Base-by-base conservation (phyloP, 208 protist genomes). In the Crithidia acanthocephali region DNA sequence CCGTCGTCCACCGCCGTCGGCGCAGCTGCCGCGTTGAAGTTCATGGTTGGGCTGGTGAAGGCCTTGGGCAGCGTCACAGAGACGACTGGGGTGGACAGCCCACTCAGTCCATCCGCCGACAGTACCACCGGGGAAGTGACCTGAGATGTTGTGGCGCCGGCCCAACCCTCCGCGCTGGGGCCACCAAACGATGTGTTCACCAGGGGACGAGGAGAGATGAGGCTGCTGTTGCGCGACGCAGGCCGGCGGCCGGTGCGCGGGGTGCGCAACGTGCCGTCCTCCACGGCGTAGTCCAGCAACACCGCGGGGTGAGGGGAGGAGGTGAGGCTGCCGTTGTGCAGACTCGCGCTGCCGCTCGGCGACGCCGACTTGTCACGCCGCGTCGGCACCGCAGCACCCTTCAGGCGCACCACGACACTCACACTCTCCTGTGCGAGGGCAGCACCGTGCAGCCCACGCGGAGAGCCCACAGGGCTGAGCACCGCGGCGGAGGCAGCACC, bases 371-470 rank as follows among this genome's bases (percentile, higher is more conserved):
- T 66, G 6, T 45, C 33, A 28, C 33, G 4, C 28, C 9, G 16
- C 2, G 13, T 22, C 6, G 57, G 11, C 2, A 59, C 5, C 2
- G 48, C 15, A 7, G 6, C 28, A 8, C 73, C 69, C 25, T 81
- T 83, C 8, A 86, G 59, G 7, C 81, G 76, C 61, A 86, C 74
- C 13, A 86, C 27, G 0, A 86, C 77, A 55, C 73, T 72, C 16
- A 86, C 66, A 56, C 62, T 76, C 25, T 86, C 81, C 64, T 64
- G 65, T 18, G 71, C 15, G 3, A 35, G 23, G 22, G 48, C 15
- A 15, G 44, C 9, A 15, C 35, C 15, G 10, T n/a, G 33, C 28
- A 11, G 32, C 7, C 23, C 48, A 22, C 18, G 50, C 10, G 53
- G 51, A 5, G 42, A 37, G 10, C 11, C 22, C 18, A 35, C 9